Evolutionary conservation across 495 filamentous ascomycete species (phyloP).

Genomic region (Venustampulla echinocandica): DNA sequence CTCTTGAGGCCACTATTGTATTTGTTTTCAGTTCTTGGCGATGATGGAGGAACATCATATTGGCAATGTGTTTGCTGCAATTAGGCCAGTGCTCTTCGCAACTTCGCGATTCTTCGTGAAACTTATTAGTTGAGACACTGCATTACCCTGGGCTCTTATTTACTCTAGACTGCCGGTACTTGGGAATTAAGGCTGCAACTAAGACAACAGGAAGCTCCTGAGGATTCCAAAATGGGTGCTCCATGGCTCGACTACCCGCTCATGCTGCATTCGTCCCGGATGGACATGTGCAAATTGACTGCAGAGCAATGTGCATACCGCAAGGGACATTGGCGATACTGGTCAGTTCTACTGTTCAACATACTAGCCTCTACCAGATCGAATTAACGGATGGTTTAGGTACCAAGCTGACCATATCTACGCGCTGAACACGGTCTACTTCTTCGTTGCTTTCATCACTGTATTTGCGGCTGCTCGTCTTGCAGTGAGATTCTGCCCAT

Average conservation of each 20-base stretch:
- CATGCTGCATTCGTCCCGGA: slow-evolving; percentile 39
- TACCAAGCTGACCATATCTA: slow-evolving; percentile 47
- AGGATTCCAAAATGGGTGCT: not conserved
- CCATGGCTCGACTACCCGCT: slow-evolving; percentile 40
- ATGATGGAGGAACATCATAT: too few species aligned
- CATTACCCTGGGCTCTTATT: too few species aligned
- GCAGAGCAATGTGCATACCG: slow-evolving; percentile 40
- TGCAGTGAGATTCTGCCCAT: slow-evolving; percentile 17
- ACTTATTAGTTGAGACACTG: too few species aligned
- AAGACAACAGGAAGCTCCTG: too few species aligned
- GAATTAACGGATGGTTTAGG: slow-evolving; percentile 22
- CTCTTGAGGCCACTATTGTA: too few species aligned
- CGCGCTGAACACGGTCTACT: slow-evolving; percentile 39
- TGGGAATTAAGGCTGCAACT: too few species aligned
- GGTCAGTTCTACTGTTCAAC: slow-evolving; percentile 17
- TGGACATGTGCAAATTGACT: slow-evolving; percentile 36
- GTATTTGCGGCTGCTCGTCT: slow-evolving; percentile 37
- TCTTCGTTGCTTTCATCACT: slow-evolving; percentile 38
- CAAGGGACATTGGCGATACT: slow-evolving; percentile 37
- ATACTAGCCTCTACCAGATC: not conserved
- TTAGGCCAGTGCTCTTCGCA: too few species aligned
- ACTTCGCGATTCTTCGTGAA: too few species aligned
- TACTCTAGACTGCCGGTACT: too few species aligned
- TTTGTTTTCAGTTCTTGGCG: too few species aligned
- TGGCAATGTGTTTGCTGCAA: too few species aligned